Conservation (phyloP, 176 grass and related monocot genomes). For the Oryza officinalis region DNA sequence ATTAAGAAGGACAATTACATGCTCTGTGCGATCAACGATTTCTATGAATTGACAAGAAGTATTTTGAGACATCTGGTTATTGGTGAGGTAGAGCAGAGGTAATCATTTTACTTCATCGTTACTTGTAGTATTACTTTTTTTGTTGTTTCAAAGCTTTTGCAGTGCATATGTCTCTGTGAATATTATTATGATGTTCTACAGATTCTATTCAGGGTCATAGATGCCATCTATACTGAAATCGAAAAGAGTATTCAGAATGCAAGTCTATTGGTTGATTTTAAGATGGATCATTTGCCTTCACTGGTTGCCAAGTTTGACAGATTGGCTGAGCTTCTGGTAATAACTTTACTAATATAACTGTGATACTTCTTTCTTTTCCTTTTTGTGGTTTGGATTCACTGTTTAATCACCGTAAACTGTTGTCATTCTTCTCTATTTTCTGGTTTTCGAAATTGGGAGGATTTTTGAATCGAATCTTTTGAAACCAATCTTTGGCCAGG, state of each 20-base stretch:
- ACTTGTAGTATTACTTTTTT: not conserved
- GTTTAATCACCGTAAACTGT: not conserved
- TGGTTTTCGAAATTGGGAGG: not conserved
- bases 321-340: slow-evolving; percentile 78
- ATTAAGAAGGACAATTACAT: slow-evolving; percentile 86
- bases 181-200: slow-evolving; percentile 52
- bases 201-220: slow-evolving; percentile 66
- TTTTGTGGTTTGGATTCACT: not conserved
- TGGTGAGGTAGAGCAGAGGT: slow-evolving; percentile 78
- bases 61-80: slow-evolving; percentile 68
- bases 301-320: slow-evolving; percentile 61
- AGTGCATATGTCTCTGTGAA: slow-evolving; percentile 39
- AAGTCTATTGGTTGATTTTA: slow-evolving; percentile 72
- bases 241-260: slow-evolving; percentile 69
- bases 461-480: not conserved
- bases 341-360: slow-evolving; percentile 29
- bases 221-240: slow-evolving; percentile 62
- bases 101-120: slow-evolving; percentile 35
- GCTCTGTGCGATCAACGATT: slow-evolving; percentile 78
- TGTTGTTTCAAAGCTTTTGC: slow-evolving; percentile 16
- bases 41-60: slow-evolving; percentile 64
- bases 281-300: slow-evolving; percentile 64
- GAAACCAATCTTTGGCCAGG: not conserved
- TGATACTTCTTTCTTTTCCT: slow-evolving; percentile 5
- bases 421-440: slow-evolving; percentile 5